These are phyloP conservation scores for Chaetomium sp. DNA, from an alignment of 2,329 filamentous ascomycete genomes.

Conservation along the genomic window DNA sequence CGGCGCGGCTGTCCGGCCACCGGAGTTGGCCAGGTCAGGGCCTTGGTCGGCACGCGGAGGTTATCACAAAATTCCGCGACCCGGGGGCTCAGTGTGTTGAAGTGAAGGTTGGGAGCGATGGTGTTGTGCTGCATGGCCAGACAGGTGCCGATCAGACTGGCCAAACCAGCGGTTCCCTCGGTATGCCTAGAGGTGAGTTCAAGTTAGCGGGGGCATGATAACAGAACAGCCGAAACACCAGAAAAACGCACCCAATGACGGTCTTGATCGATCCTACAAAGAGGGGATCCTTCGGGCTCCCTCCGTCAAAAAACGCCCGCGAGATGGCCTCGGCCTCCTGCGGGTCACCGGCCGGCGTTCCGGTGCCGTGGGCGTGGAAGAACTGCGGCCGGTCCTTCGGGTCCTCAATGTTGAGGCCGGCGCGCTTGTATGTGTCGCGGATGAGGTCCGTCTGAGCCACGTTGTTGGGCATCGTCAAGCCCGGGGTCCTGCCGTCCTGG, in stretches of 20 bases:
- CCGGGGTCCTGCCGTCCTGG: slow-evolving; percentile 48
- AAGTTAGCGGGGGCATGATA: not conserved
- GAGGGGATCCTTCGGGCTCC: slow-evolving; percentile 25
- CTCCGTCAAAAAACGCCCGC: slow-evolving; percentile 15
- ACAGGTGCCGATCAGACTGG: not conserved
- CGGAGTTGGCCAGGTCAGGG: slow-evolving; percentile 4
- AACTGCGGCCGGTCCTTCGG: slow-evolving; percentile 38
- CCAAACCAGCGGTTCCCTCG: slow-evolving; percentile 4
- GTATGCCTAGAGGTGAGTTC: slow-evolving; percentile 2
- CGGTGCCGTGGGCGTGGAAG: slow-evolving; percentile 49
- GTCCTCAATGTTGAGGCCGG: slow-evolving; percentile 42
- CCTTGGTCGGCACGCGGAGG: not conserved
- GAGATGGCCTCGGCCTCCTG: slow-evolving; percentile 13
- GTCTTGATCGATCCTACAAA: slow-evolving; percentile 46
- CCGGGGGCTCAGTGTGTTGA: not conserved
- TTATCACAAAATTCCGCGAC: not conserved
- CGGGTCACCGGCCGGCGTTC: slow-evolving; percentile 36
- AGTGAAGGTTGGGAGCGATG: slow-evolving; percentile 2
- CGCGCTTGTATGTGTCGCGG: slow-evolving; percentile 42
- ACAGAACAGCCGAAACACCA: not conserved
- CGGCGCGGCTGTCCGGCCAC: not conserved
- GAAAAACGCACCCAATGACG: slow-evolving; percentile 40
- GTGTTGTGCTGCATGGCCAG: not conserved
- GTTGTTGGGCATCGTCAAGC: slow-evolving; percentile 52
- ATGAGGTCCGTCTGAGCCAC: slow-evolving; percentile 47